Conservation (phyloP, 805 yeast genomes). For the Candida wancherniae region DNA sequence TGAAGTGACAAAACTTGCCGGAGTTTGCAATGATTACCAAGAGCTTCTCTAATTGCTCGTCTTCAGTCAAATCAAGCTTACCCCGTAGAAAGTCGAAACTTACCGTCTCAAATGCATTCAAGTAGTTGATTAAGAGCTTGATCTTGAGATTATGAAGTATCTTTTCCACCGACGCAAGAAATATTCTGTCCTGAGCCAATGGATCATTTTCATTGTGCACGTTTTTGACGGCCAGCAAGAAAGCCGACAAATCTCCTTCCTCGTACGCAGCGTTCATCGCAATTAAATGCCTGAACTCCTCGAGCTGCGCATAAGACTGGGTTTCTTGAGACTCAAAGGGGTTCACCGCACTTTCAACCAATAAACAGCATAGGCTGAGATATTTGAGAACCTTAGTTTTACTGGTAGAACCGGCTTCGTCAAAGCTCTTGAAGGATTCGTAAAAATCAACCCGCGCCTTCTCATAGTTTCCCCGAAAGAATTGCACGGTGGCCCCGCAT, state of each 20-base stretch:
- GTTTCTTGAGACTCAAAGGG: slow-evolving; percentile 75
- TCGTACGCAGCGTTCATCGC: slow-evolving; percentile 28
- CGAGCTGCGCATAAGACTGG: slow-evolving; percentile 40
- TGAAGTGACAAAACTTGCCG: slow-evolving; percentile 26
- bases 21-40: slow-evolving; percentile 25
- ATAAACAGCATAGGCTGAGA: slow-evolving; percentile 55
- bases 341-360: slow-evolving; percentile 61
- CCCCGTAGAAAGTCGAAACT: slow-evolving; percentile 23
- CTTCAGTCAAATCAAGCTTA: slow-evolving; percentile 18
- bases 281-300: slow-evolving; percentile 20
- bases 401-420: slow-evolving; percentile 41
- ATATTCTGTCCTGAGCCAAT: slow-evolving; percentile 28
- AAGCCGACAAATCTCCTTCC: slow-evolving; percentile 22
- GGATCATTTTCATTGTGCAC: slow-evolving; percentile 21
- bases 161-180: slow-evolving; percentile 21
- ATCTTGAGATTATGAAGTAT: slow-evolving; percentile 28
- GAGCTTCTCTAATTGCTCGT: slow-evolving; percentile 24
- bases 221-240: slow-evolving; percentile 12
- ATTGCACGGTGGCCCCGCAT: slow-evolving; percentile 67
- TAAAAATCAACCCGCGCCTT: slow-evolving; percentile 61
- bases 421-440: slow-evolving; percentile 40
- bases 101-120: slow-evolving; percentile 28
- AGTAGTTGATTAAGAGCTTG: slow-evolving; percentile 25
- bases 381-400: slow-evolving; percentile 57
- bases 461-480: slow-evolving; percentile 56